Conservation (phyloP, 208 protist species). For the Trypanosoma boissoni region DNA sequence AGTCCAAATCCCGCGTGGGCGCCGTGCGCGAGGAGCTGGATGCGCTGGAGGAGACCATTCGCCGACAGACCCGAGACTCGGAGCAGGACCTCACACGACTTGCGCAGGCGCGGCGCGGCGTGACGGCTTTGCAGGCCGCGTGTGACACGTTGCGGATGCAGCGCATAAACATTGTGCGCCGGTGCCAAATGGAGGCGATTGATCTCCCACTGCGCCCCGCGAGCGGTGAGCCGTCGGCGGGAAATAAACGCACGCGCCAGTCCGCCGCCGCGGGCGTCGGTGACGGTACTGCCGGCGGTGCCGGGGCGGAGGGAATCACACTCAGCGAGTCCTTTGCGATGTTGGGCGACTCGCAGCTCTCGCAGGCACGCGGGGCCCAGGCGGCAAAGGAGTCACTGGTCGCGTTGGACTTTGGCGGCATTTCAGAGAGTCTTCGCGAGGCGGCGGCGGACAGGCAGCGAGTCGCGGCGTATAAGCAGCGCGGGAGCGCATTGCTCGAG, state of each 20-base stretch:
- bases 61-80: slow-evolving; percentile 35
- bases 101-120: slow-evolving; percentile 57
- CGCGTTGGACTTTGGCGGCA: slow-evolving; percentile 70
- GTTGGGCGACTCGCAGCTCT: slow-evolving; percentile 16
- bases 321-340: slow-evolving; percentile 68
- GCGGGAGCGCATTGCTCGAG: slow-evolving; percentile 51
- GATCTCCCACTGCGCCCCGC: slow-evolving; percentile 52
- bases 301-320: slow-evolving; percentile 13
- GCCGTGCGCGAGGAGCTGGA: slow-evolving; percentile 47
- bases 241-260: slow-evolving; percentile 67
- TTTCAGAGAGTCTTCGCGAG: slow-evolving; percentile 50
- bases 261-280: too few relatives aligned
- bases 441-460: slow-evolving; percentile 39
- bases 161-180: slow-evolving; percentile 74
- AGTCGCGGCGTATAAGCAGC: slow-evolving; percentile 59
- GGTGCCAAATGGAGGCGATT: slow-evolving; percentile 87
- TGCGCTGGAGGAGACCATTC: slow-evolving; percentile 61
- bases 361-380: not conserved
- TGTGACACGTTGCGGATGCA: slow-evolving; percentile 76
- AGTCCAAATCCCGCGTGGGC: slow-evolving; percentile 31
- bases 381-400: slow-evolving; percentile 24
- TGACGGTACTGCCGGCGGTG: slow-evolving; percentile 20
- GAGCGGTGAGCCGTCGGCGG: slow-evolving; percentile 20
- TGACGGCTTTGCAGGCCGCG: slow-evolving; percentile 64
- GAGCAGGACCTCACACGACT: slow-evolving; percentile 60